These are phyloP conservation scores for Pseudonitzschia delicatissima DNA, from an alignment of 108 stramenopile genomes.

Conservation along the genomic window DNA sequence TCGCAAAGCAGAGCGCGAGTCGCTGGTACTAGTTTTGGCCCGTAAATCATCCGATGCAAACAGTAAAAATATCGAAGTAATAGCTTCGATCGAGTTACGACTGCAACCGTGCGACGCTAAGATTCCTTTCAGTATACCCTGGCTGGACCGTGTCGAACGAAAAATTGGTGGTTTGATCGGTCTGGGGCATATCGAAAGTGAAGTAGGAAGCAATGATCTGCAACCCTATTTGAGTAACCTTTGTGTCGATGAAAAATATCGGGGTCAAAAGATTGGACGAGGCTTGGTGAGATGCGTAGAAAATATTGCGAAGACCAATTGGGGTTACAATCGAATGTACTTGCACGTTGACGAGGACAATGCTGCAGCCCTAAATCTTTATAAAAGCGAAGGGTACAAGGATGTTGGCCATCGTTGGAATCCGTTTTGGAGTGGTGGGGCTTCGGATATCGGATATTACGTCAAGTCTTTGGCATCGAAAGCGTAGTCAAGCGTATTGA, in stretches of 20 bases:
- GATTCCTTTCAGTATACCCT: conserved; percentile 82
- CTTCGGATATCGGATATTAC: conserved; percentile 77
- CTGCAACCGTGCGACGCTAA: conserved; percentile 80
- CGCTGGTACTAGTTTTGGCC: conserved; percentile 65
- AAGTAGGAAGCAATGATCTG: conserved; percentile 35
- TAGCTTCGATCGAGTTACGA: conserved; percentile 77
- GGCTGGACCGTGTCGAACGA: conserved; percentile 72
- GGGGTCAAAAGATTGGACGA: conserved; percentile 62
- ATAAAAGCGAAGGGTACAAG: conserved; percentile 61
- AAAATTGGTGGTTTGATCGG: conserved; percentile 44
- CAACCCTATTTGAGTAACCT: conserved; percentile 85
- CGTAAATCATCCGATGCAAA: conserved; percentile 5
- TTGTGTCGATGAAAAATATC: conserved; percentile 62
- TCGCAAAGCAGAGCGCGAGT: conserved; percentile 43
- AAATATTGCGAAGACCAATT: conserved; percentile 57
- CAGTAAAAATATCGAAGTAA: conserved; percentile 46
- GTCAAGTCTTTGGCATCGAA: conserved; percentile 43
- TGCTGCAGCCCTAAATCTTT: conserved; percentile 64
- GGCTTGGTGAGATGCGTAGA: conserved; percentile 74
- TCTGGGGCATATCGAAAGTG: conserved; percentile 18
- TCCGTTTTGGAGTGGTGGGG: conserved; percentile 73
- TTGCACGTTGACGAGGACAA: conserved; percentile 84
- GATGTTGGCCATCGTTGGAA: conserved; percentile 81
- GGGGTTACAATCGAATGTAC: conserved; percentile 69
- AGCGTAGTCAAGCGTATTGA: too few species aligned